These are phyloP conservation scores for Colletotrichum sp. DNA, from an alignment of 2,329 filamentous ascomycete genomes.

Conservation along the genomic window DNA sequence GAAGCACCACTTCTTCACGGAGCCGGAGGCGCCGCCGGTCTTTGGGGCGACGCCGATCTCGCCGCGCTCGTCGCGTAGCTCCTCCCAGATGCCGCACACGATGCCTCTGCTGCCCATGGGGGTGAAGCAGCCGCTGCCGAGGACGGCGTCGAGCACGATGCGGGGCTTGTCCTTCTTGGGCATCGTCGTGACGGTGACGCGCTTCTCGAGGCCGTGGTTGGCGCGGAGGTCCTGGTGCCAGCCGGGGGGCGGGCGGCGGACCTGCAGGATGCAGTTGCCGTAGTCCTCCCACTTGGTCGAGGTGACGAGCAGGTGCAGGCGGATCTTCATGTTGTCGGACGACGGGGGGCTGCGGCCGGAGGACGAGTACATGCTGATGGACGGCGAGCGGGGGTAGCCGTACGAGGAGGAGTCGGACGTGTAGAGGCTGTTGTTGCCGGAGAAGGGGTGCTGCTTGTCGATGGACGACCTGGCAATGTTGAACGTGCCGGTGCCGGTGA, in stretches of 20 bases:
- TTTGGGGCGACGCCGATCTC: conserved; percentile 57
- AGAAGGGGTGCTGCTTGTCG: conserved; percentile 55
- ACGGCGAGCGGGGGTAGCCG: conserved; percentile 59
- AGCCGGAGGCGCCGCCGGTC: conserved; percentile 56
- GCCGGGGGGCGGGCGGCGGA: conserved; percentile 75
- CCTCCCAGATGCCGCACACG: conserved; percentile 87
- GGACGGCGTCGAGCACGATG: conserved; percentile 80
- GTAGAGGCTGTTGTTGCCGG: conserved; percentile 65
- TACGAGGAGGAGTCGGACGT: conserved; percentile 60
- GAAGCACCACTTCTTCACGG: conserved; percentile 69
- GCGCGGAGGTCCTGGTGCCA: conserved; percentile 64
- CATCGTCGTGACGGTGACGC: conserved; percentile 79
- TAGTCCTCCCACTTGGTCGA: conserved; percentile 89
- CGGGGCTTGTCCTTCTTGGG: conserved; percentile 66
- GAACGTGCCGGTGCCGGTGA: conserved; percentile 76
- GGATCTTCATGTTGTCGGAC: conserved; percentile 82
- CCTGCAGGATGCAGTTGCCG: conserved; percentile 82
- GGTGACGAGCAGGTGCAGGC: conserved; percentile 81
- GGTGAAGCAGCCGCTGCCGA: conserved; percentile 86
- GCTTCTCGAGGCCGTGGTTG: conserved; percentile 78
- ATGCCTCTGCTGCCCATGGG: conserved; percentile 85
- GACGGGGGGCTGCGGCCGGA: conserved; percentile 62
- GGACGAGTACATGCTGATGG: conserved; percentile 59
- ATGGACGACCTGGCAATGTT: conserved; percentile 84
- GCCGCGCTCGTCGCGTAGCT: conserved; percentile 68